These are phyloP conservation scores for Coleophoma cylindrospora DNA, from an alignment of 2,329 filamentous ascomycete genomes.

Conservation along the genomic window DNA sequence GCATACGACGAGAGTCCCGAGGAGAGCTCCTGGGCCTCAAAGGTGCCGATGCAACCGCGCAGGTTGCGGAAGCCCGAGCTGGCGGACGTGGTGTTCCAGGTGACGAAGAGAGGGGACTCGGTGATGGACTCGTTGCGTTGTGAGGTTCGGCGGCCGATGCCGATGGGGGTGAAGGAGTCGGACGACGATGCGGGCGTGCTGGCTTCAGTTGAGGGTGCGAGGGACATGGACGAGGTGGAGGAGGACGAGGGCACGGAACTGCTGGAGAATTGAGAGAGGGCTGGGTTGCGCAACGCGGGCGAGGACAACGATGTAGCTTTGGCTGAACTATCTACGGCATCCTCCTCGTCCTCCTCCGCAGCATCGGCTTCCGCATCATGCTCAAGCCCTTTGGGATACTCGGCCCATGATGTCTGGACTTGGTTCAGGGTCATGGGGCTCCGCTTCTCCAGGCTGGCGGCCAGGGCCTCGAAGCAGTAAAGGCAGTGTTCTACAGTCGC, in stretches of 20 bases:
- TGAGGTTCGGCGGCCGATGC: conserved; percentile 12
- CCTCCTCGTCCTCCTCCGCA: conserved; percentile 21
- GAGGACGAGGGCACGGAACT: conserved; percentile 10
- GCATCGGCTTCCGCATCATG: conserved; percentile 32
- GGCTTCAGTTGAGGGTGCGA: conserved; percentile 25
- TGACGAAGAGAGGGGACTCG: conserved; percentile 76
- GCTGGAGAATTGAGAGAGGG: conserved; percentile 13
- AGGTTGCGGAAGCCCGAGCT: conserved; percentile 44
- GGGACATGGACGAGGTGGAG: conserved; percentile 11
- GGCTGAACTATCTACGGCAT: conserved; percentile 4
- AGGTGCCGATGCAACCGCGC: conserved; percentile 95
- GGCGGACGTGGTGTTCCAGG: conserved; percentile 72
- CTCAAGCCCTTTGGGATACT: conserved; percentile 29
- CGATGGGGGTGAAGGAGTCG: conserved; percentile 21
- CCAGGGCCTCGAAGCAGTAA: conserved; percentile 86
- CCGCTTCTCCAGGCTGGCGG: conserved; percentile 67
- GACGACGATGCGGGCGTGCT: conserved; percentile 41
- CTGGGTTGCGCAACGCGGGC: conserved; percentile 6
- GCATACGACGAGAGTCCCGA: conserved; percentile 75
- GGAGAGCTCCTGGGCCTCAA: conserved; percentile 70
- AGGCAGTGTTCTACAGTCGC: conserved; percentile 82
- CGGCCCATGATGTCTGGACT: conserved; percentile 60
- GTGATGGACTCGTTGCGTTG: conserved; percentile 24
- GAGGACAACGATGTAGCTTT: conserved; percentile 2
- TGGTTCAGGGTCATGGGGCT: conserved; percentile 61